Evolutionary conservation across 1,284 basidiomycete genomes (phyloP).

Genomic region (Lentinula novae-zelandiae): DNA sequence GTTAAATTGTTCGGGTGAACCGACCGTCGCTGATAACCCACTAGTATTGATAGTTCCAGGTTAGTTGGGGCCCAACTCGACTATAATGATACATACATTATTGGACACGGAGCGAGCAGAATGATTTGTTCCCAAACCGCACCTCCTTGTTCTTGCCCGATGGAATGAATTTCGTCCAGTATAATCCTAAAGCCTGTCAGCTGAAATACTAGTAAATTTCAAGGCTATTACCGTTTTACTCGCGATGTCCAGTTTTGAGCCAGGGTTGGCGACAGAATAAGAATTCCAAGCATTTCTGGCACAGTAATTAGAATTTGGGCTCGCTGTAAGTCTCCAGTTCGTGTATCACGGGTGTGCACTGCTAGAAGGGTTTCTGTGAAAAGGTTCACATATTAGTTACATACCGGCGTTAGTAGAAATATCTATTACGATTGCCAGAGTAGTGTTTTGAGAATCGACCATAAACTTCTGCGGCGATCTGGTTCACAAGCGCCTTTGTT

Average conservation of each 20-base stretch:
- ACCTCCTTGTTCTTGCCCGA: conserved; percentile 65
- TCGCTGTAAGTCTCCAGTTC: conserved; percentile 57
- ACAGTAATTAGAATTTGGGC: conserved; percentile 73
- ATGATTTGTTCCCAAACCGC: conserved; percentile 71
- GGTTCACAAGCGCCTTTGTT: conserved; percentile 67
- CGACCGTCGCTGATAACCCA: conserved; percentile 69
- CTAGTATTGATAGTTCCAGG: conserved; percentile 26
- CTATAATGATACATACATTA: conserved; percentile 44
- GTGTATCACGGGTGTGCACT: conserved; percentile 65
- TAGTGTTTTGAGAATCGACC: conserved; percentile 63
- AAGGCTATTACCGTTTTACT: conserved; percentile 47
- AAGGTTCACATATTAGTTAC: conserved; percentile 22
- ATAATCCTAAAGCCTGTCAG: conserved; percentile 46
- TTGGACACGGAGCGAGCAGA: conserved; percentile 60
- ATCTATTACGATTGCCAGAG: conserved; percentile 35
- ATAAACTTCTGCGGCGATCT: conserved; percentile 68
- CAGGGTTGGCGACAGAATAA: conserved; percentile 63
- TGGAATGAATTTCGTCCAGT: conserved; percentile 69
- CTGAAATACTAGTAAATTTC: neutral
- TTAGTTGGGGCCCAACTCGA: neutral
- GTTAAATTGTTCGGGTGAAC: conserved; percentile 61
- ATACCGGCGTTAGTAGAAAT: conserved; percentile 23
- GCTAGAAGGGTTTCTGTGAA: conserved; percentile 59
- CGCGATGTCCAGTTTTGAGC: conserved; percentile 58
- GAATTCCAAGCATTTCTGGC: conserved; percentile 63